These are phyloP conservation scores for Cicer arietinum DNA, from an alignment of 306 rosid species.

Conservation along the genomic window DNA sequence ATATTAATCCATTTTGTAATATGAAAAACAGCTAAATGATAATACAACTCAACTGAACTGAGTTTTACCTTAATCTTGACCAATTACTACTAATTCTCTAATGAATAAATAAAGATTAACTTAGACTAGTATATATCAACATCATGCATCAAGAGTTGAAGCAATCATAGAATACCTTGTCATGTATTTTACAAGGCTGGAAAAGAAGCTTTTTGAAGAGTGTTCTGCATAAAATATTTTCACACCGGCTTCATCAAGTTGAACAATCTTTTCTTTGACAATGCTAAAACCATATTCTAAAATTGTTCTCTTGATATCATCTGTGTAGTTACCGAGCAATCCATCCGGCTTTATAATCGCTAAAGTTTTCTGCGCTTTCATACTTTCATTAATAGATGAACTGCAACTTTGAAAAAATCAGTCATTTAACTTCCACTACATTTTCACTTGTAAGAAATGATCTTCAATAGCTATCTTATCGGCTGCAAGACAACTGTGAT, in stretches of 20 bases:
- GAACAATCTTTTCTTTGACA: constrained; percentile 57
- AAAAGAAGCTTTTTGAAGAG: constrained; percentile 72
- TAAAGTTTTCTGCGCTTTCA: constrained; percentile 59
- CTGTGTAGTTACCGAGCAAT: constrained; percentile 65
- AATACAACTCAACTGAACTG: not conserved
- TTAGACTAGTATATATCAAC: not conserved
- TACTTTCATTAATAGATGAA: constrained; percentile 48
- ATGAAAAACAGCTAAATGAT: not conserved
- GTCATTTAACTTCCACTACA: not conserved
- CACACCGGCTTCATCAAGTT: constrained; percentile 66
- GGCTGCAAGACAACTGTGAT: too few species aligned
- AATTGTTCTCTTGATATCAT: constrained; percentile 61
- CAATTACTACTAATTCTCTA: not conserved
- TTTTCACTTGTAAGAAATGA: not conserved
- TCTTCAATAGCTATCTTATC: too few species aligned
- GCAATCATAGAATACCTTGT: constrained; percentile 63
- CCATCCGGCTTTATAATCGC: constrained; percentile 93
- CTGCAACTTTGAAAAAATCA: constrained; percentile 47
- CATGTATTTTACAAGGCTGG: constrained; percentile 73
- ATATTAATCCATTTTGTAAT: not conserved
- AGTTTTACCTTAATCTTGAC: constrained; percentile 6
- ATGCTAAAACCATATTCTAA: constrained; percentile 66
- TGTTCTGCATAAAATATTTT: constrained; percentile 74
- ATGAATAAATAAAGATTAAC: not conserved
- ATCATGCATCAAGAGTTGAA: constrained; percentile 1